Conservation (phyloP, 306 rosid genomes). For the Phaseolus lunatus region DNA sequence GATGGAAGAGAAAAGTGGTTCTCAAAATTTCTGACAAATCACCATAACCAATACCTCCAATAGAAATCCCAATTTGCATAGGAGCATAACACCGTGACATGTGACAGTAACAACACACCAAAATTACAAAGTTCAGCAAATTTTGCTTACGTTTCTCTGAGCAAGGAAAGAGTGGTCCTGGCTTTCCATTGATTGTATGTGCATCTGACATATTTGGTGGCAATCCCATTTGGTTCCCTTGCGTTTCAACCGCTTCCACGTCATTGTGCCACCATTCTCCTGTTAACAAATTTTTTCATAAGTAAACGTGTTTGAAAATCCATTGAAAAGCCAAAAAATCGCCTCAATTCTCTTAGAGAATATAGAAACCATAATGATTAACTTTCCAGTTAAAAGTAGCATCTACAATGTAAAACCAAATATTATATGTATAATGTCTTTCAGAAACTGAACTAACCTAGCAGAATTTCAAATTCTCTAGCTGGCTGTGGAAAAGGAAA, state of each 20-base stretch:
- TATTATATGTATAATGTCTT: background rate
- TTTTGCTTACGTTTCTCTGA: conserved; percentile 75
- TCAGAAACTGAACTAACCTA: conserved; percentile 49
- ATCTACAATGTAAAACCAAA: background rate
- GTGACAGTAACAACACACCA: too few species aligned
- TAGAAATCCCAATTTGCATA: too few species aligned
- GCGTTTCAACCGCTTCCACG: conserved; percentile 72
- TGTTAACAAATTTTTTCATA: conserved; percentile 18
- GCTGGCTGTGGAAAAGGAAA: conserved; percentile 78
- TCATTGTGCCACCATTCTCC: conserved; percentile 93
- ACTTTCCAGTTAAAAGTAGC: too few species aligned
- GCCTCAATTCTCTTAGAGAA: background rate
- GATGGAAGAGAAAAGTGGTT: too few species aligned
- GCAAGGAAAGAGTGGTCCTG: conserved; percentile 93
- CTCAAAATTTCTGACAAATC: too few species aligned
- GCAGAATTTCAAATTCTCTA: conserved; percentile 63
- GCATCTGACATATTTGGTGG: conserved; percentile 92
- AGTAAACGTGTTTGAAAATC: background rate
- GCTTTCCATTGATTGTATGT: conserved; percentile 91
- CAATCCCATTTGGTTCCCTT: conserved; percentile 74
- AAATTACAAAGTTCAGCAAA: too few species aligned
- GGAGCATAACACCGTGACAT: too few species aligned
- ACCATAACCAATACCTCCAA: too few species aligned
- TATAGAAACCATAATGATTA: background rate
- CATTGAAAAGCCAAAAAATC: background rate